Evolutionary conservation across 805 yeast species (phyloP).

Genomic region (Wickerhamomyces pijperi): DNA sequence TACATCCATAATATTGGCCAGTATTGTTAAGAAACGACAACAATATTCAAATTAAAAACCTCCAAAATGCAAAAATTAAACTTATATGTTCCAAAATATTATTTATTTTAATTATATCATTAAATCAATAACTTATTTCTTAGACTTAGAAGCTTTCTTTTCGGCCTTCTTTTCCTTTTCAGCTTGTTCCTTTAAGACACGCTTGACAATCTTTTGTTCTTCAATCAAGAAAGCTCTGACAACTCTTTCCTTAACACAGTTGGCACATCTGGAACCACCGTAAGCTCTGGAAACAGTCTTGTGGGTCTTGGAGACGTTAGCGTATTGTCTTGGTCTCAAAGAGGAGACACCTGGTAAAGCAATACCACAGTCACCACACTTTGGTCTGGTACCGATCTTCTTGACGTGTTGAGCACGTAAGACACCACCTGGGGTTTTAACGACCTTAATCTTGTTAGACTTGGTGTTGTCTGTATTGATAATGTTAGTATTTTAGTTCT

Average conservation of each 20-base stretch:
- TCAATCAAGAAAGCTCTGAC: conserved; percentile 99
- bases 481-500: conserved; percentile 6
- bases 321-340: conserved; percentile 98
- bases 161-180: conserved; percentile 70
- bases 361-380: conserved; percentile 75
- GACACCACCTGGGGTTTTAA: conserved; percentile 99
- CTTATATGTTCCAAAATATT: conserved; percentile 3
- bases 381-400: conserved; percentile 74
- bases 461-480: conserved; percentile 87
- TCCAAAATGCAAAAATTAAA: conserved; percentile 2
- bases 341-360: conserved; percentile 83
- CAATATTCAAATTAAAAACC: too few species aligned
- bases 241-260: conserved; percentile 98
- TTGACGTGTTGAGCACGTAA: conserved; percentile 95
- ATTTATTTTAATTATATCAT: conserved; percentile 5
- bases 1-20: too few species aligned
- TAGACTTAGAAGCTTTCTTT: conserved; percentile 25
- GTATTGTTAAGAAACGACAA: too few species aligned
- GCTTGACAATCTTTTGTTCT: conserved; percentile 99
- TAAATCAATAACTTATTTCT: conserved; percentile 13
- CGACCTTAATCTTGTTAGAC: conserved; percentile 99
- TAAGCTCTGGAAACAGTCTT: conserved; percentile 98
- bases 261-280: conserved; percentile 99
- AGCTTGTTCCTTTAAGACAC: conserved; percentile 94
- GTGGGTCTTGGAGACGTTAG: conserved; percentile 87